Conservation (phyloP, 805 yeast genomes). For the Ogataea pilisensis region DNA sequence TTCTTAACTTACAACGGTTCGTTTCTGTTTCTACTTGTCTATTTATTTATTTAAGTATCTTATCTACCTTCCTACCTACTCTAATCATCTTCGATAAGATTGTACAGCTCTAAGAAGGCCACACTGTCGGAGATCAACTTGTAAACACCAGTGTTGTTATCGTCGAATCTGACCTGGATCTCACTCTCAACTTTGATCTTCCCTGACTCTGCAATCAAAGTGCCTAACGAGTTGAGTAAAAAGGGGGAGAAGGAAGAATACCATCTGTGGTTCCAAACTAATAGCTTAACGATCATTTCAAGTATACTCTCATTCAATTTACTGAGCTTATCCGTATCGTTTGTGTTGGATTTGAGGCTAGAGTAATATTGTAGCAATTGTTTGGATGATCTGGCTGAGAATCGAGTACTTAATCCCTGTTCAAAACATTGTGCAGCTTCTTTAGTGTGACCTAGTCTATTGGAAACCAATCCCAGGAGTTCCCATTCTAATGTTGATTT, state of each 20-base stretch:
- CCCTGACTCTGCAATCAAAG: conserved; percentile 72
- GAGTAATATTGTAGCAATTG: conserved; percentile 66
- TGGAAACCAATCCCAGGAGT: conserved; percentile 79
- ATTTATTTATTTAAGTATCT: too few species aligned
- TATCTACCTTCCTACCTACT: too few species aligned
- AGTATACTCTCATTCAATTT: conserved; percentile 55
- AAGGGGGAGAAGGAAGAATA: conserved; percentile 83
- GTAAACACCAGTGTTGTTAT: conserved; percentile 49
- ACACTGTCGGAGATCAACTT: conserved; percentile 53
- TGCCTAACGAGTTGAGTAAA: conserved; percentile 52
- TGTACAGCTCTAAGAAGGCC: conserved; percentile 42
- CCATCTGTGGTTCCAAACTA: conserved; percentile 99
- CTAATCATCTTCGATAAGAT: conserved; percentile 33
- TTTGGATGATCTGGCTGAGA: conserved; percentile 75
- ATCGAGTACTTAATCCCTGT: conserved; percentile 65
- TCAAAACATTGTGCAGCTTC: conserved; percentile 86
- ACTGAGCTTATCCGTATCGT: conserved; percentile 29
- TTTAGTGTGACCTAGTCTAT: conserved; percentile 75
- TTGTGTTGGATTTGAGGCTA: conserved; percentile 39
- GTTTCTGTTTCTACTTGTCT: too few species aligned
- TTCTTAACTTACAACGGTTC: neutral
- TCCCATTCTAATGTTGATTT: conserved; percentile 91
- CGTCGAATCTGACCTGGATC: conserved; percentile 60
- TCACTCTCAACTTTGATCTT: conserved; percentile 70
- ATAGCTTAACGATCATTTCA: conserved; percentile 65